Conservation (phyloP, 2,329 filamentous ascomycete genomes). For the Aspergillus jensenii region DNA sequence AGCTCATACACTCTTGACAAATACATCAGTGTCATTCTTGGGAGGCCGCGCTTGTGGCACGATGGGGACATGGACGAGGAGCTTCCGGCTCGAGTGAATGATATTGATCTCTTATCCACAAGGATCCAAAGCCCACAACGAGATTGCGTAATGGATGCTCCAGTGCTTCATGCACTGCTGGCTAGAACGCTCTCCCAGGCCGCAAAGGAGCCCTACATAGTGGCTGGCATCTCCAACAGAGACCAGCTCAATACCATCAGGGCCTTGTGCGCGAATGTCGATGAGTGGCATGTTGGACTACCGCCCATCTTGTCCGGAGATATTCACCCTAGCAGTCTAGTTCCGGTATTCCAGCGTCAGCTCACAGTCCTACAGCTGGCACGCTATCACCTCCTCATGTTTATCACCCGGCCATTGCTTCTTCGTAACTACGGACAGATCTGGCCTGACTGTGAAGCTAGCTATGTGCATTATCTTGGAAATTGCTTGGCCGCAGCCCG, state of each 20-base stretch:
- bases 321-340: constrained; percentile 22
- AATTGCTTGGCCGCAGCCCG: constrained; percentile 18
- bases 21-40: constrained; percentile 40
- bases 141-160: constrained; percentile 26
- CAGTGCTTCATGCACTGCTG: constrained; percentile 21
- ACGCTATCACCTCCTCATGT: constrained; percentile 21
- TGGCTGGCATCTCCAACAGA: constrained; percentile 12
- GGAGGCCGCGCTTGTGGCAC: constrained; percentile 36
- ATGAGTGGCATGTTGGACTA: constrained; percentile 16
- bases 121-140: constrained; percentile 3
- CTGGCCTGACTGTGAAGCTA: constrained; percentile 17
- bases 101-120: constrained; percentile 16
- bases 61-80: constrained; percentile 52
- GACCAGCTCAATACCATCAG: constrained; percentile 13
- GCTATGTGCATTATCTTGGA: constrained; percentile 13
- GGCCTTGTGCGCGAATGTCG: constrained; percentile 12
- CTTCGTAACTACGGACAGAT: constrained; percentile 20
- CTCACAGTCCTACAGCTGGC: constrained; percentile 23
- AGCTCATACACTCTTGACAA: constrained; percentile 40
- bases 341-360: constrained; percentile 21
- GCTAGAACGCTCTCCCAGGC: constrained; percentile 20
- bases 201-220: constrained; percentile 21
- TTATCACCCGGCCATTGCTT: constrained; percentile 20
- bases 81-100: constrained; percentile 40
- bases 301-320: constrained; percentile 18